Base-by-base conservation (phyloP, 352 stramenopile genomes). In the Hyaloperonospora arabidopsidis region DNA sequence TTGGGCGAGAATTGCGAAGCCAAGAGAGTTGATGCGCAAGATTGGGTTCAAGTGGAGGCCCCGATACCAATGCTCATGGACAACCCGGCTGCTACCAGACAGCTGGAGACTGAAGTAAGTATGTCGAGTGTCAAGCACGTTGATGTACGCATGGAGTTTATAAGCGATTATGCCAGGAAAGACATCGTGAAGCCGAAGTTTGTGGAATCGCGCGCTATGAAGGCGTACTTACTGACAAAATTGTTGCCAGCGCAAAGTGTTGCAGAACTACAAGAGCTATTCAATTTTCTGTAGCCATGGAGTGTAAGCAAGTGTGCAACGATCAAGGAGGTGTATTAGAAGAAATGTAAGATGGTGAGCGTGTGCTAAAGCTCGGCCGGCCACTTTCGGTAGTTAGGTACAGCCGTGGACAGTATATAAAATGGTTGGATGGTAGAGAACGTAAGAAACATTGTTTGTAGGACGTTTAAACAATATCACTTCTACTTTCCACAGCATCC, bases 31-130 rank as follows among this genome's bases (percentile, higher is more conserved):
- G 12, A 34, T 52, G 5, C 34, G 34, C 18, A 18, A 52, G 14
- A 14, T 45, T 23, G 32, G 21, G 32, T 52, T 22, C n/a, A 43
- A 18, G 46, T 45, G 46, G 39, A 21, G 19, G n/a, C 49, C 5
- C 39, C 39, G 8, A 45, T 45, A 17, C 1, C 15, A 17, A 45
- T 45, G 18, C 12, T 25, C n/a, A 45, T 45, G 17, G 17, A 45
- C 8, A 45, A 28, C 6, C 39, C 23, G 18, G 39, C 39, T 11
- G 17, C 39, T 2, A 45, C 15, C 13, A 23, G 11, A 4, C n/a
- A 23, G 18, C 4, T 45, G 1, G 39, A 45, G 13, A 10, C 17
- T 3, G 39, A 28, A 6, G 10, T 15, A 17, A 25, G n/a, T 17
- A 45, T 45, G 3, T n/a, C 39, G 10, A 45, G 18, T 5, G 18